Evolutionary conservation across 139 green algal genomes (phyloP).

Genomic region (Tetratostichococcus sp.): DNA sequence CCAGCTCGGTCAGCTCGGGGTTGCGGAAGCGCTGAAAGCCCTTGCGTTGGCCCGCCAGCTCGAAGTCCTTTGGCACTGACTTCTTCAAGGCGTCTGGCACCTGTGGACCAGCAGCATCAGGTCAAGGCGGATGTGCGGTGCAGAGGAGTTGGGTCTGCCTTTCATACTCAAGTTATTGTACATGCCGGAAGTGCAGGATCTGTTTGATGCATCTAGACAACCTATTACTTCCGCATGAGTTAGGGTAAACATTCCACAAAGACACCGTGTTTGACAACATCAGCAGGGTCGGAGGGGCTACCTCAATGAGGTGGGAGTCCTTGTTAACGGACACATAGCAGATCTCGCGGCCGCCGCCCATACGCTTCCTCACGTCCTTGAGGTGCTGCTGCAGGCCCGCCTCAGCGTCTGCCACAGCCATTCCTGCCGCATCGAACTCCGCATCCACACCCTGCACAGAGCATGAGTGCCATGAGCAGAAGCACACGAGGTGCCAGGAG

Average conservation of each 20-base stretch:
- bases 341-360: slow-evolving; percentile 27
- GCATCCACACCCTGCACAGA: slow-evolving; percentile 56
- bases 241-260: no score
- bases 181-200: no score
- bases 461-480: no score
- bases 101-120: neutral
- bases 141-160: no score
- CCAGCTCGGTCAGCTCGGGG: slow-evolving; percentile 50
- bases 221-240: no score
- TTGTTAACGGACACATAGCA: slow-evolving; percentile 77
- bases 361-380: slow-evolving; percentile 25
- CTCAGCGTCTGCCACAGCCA: slow-evolving; percentile 39
- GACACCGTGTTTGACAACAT: no score
- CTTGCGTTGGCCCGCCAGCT: slow-evolving; percentile 64
- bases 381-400: slow-evolving; percentile 56
- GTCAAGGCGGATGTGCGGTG: no score
- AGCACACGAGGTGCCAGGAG: no score
- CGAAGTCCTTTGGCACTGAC: slow-evolving; percentile 41
- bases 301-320: slow-evolving; percentile 85
- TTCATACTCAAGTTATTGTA: no score
- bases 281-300: no score
- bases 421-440: slow-evolving; percentile 64
- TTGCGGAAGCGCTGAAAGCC: slow-evolving; percentile 66
- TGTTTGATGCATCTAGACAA: no score
- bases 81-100: slow-evolving; percentile 13